phyloP scores from a whole-genome alignment of 805 yeast species.

The Candida easanensis region DNA sequence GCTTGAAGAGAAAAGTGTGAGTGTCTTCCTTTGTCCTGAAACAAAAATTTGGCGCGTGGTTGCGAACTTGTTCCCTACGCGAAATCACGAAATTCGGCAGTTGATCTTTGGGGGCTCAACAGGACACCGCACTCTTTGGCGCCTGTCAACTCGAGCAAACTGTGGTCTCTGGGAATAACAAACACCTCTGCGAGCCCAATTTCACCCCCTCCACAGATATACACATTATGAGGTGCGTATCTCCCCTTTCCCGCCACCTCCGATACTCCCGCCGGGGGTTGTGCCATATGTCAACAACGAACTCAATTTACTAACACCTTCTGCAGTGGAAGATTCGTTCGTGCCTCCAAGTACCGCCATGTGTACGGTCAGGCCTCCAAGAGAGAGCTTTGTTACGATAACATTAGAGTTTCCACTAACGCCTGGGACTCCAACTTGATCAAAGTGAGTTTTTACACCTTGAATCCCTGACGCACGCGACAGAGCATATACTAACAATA shows the following conservation, averaged over 20 bases:
- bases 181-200: too few species aligned
- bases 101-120: neutral
- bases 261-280: too few species aligned
- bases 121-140: too few species aligned
- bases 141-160: too few species aligned
- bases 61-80: too few species aligned
- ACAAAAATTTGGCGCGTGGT: neutral
- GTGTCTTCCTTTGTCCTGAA: neutral
- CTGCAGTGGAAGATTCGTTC: constrained; percentile 77
- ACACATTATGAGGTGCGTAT: too few species aligned
- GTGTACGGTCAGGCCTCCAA: constrained; percentile 87
- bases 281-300: neutral
- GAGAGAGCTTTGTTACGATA: constrained; percentile 44
- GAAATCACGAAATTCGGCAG: neutral
- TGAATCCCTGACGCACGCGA: neutral
- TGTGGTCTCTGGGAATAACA: neutral
- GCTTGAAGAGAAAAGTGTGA: neutral
- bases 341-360: constrained; percentile 96
- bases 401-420: constrained; percentile 72
- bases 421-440: constrained; percentile 96
- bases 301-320: neutral
- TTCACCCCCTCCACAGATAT: too few species aligned
- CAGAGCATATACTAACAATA: constrained; percentile 2
- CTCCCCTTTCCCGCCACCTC: too few species aligned
- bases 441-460: constrained; percentile 35